Conservation (phyloP, 2,329 filamentous ascomycete species). For the Fusarium cyanostomum region DNA sequence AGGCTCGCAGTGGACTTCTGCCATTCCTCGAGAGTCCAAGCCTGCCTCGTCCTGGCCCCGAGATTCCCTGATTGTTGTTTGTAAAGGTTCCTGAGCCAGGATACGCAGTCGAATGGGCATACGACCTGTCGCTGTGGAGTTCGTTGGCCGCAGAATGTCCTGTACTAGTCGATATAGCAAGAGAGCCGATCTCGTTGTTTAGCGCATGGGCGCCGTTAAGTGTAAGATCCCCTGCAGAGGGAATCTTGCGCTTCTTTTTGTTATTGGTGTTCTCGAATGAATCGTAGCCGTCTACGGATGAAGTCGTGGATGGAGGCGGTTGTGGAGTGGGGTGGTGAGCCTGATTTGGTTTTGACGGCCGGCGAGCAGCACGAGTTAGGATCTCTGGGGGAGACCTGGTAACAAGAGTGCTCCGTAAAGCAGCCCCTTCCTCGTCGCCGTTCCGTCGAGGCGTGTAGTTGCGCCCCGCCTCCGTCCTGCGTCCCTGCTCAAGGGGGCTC, state of each 20-base stretch:
- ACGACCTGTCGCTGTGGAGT: slow-evolving; percentile 36
- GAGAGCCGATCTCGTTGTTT: slow-evolving; percentile 54
- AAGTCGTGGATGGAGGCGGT: slow-evolving; percentile 73
- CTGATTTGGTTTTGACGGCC: slow-evolving; percentile 56
- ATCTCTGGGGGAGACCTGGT: slow-evolving; percentile 59
- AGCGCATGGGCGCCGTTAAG: slow-evolving; percentile 54
- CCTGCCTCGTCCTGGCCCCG: slow-evolving; percentile 84
- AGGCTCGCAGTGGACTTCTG: slow-evolving; percentile 69
- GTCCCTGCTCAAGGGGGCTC: slow-evolving; percentile 36
- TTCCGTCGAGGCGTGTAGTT: slow-evolving; percentile 43
- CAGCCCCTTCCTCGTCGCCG: slow-evolving; percentile 67
- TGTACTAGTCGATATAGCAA: slow-evolving; percentile 37
- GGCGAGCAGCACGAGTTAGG: slow-evolving; percentile 53
- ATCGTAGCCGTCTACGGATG: slow-evolving; percentile 88
- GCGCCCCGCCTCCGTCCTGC: slow-evolving; percentile 36
- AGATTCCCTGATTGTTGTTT: slow-evolving; percentile 68
- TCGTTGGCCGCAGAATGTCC: slow-evolving; percentile 45
- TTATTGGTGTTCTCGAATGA: slow-evolving; percentile 99
- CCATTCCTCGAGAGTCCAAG: slow-evolving; percentile 74
- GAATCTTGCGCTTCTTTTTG: slow-evolving; percentile 99
- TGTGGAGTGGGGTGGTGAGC: slow-evolving; percentile 58
- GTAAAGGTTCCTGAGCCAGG: slow-evolving; percentile 60
- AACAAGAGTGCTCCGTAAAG: slow-evolving; percentile 50
- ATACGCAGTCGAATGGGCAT: slow-evolving; percentile 41
- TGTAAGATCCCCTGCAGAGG: slow-evolving; percentile 78